Base-by-base conservation (phyloP, 2,329 filamentous ascomycete species). In the Gaeumannomyces sp. region DNA sequence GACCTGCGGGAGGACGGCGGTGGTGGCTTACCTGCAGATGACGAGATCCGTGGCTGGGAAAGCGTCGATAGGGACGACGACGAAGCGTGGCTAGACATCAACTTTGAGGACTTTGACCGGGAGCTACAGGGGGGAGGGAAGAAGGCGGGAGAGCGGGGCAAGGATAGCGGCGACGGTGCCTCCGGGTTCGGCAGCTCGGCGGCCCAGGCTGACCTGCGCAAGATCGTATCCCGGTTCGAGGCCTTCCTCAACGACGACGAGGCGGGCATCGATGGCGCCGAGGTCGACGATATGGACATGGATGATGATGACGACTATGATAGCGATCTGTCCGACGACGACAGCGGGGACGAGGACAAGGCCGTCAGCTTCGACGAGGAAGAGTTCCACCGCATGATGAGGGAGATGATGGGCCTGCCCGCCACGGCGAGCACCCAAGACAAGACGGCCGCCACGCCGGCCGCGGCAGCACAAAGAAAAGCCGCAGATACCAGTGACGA, bases 221-320 rank as follows among this genome's bases (percentile, higher is more conserved):
- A 94, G 72, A 97, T 98, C 74, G 95, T 99, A 0, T 89, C 91
- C 60, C 86, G 92, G n/a, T 98, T 99, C 72, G 93, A 97, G 72
- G 82, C 90, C 16, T 98, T 99, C 70, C 77, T 99, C 60, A 91
- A 96, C 65, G 92, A 98, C 70, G 90, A 96, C 14, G 84, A 83
- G 60, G 92, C 93, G 0, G 93, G 91, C 1, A 75, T 88, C 7
- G 93, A 96, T 60, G 94, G 93, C 0, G 91, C 89, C 0, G 87
- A 92, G 66, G 76, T 91, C 16, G 81, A 84, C 67, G 89, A 91
- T 13, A 91, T 91, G 82, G 90, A 91, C 66, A 76, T 82, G 22
- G 88, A 90, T 66, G 81, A 80, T 13, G 78, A 81, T 2, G 77
- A 82, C 19, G 76, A 76, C 6, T 78, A 82, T 14, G 82, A 83